These are phyloP conservation scores for Backusella westeae DNA, from an alignment of 192 early-diverging fungal species.

Conservation along the genomic window DNA sequence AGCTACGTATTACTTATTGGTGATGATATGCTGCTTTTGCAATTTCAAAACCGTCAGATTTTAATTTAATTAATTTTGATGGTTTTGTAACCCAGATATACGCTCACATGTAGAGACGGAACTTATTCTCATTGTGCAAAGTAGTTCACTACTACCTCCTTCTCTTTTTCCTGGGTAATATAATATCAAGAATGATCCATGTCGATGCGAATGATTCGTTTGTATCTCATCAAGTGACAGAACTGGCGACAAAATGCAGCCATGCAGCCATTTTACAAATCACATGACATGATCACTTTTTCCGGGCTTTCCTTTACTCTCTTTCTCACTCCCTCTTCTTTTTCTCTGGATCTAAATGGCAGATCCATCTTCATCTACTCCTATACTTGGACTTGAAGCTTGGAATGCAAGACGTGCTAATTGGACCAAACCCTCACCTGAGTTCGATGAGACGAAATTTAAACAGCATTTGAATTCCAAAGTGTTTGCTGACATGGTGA, in stretches of 20 bases:
- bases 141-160: no score
- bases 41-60: no score
- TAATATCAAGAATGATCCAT: not conserved
- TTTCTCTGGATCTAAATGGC: not conserved
- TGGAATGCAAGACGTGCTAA: constrained; percentile 47
- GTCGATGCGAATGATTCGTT: not conserved
- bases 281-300: not conserved
- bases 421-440: constrained; percentile 40
- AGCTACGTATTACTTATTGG: no score
- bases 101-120: no score
- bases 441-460: constrained; percentile 25
- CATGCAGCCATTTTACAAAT: not conserved
- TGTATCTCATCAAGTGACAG: not conserved
- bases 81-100: no score
- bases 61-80: no score
- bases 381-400: constrained; percentile 33
- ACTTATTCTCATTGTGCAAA: no score
- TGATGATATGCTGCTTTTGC: no score
- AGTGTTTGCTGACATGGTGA: constrained; percentile 8
- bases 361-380: not conserved
- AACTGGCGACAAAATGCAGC: not conserved
- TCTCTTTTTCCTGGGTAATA: no score
- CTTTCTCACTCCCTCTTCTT: constrained; percentile 6
- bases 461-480: constrained; percentile 27
- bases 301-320: not conserved